These are phyloP conservation scores for Mrakia frigida DNA, from an alignment of 768 basidiomycete genomes.

Conservation along the genomic window DNA sequence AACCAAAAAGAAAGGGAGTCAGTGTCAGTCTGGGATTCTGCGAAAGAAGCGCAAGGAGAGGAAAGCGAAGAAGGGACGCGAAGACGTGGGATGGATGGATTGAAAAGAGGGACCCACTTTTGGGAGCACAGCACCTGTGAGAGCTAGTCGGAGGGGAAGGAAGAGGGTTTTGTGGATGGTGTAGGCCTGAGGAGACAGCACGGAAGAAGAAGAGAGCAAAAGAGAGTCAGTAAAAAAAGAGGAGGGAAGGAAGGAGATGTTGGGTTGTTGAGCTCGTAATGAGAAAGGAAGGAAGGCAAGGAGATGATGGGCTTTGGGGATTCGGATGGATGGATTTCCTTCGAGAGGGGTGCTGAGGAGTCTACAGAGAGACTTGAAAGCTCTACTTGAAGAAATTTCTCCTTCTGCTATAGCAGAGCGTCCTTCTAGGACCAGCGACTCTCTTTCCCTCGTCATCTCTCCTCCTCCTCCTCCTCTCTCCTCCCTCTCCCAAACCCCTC, in stretches of 20 bases:
- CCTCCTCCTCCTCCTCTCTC: not conserved
- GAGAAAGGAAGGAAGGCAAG: no score
- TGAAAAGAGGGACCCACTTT: conserved; percentile 39
- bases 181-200: conserved; percentile 58
- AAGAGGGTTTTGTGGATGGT: conserved; percentile 93
- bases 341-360: no score
- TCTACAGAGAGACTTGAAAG: no score
- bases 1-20: not conserved
- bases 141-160: conserved; percentile 77
- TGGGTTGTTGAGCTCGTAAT: no score
- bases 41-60: not conserved
- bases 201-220: not conserved
- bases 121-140: conserved; percentile 82
- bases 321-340: no score
- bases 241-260: not conserved
- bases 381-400: no score
- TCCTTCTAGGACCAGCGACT: not conserved
- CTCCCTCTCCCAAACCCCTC: not conserved
- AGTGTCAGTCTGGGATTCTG: not conserved
- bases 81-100: not conserved
- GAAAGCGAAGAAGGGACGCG: not conserved
- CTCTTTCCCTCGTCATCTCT: not conserved
- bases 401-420: not conserved
- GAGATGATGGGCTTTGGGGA: no score
- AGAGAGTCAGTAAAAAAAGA: not conserved